phyloP scores from a whole-genome alignment of 2,329 filamentous ascomycete species.

The Acrocalymma vagum region DNA sequence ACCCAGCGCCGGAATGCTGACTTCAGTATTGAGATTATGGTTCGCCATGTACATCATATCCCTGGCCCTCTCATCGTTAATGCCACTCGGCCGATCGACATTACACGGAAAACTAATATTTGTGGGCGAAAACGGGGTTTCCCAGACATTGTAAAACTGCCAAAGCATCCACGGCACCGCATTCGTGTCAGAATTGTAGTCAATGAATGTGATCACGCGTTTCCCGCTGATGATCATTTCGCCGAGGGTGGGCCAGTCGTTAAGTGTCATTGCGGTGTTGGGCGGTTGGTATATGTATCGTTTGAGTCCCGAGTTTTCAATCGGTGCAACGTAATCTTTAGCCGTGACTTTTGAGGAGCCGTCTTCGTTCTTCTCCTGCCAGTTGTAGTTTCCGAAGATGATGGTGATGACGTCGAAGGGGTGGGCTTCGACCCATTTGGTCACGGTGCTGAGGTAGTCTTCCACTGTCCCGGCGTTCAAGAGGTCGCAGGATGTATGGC shows the following conservation, averaged over 20 bases:
- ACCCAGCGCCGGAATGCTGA: slow-evolving; percentile 61
- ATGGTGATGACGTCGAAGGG: slow-evolving; percentile 92
- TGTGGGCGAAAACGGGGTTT: slow-evolving; percentile 84
- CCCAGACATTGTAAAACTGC: slow-evolving; percentile 90
- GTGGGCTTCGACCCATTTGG: slow-evolving; percentile 76
- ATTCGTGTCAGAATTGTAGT: slow-evolving; percentile 72
- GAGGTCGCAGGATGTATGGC: slow-evolving; percentile 86
- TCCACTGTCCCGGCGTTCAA: slow-evolving; percentile 84
- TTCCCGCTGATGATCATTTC: slow-evolving; percentile 57
- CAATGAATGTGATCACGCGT: slow-evolving; percentile 50
- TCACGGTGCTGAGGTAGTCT: slow-evolving; percentile 74
- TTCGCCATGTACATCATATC: slow-evolving; percentile 84
- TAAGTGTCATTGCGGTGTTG: slow-evolving; percentile 75
- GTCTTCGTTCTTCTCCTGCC: slow-evolving; percentile 29
- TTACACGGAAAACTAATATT: slow-evolving; percentile 78
- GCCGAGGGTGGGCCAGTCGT: slow-evolving; percentile 87
- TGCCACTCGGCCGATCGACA: slow-evolving; percentile 76
- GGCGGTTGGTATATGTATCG: slow-evolving; percentile 80
- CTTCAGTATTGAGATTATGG: slow-evolving; percentile 87
- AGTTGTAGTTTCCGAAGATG: slow-evolving; percentile 80
- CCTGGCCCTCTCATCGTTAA: slow-evolving; percentile 60
- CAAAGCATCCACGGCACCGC: slow-evolving; percentile 86
- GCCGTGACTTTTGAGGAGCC: slow-evolving; percentile 66
- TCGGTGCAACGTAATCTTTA: slow-evolving; percentile 70
- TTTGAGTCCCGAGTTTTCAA: slow-evolving; percentile 76